These are phyloP conservation scores for Camelina neglecta DNA, from an alignment of 345 rosid genomes.

Conservation along the genomic window DNA sequence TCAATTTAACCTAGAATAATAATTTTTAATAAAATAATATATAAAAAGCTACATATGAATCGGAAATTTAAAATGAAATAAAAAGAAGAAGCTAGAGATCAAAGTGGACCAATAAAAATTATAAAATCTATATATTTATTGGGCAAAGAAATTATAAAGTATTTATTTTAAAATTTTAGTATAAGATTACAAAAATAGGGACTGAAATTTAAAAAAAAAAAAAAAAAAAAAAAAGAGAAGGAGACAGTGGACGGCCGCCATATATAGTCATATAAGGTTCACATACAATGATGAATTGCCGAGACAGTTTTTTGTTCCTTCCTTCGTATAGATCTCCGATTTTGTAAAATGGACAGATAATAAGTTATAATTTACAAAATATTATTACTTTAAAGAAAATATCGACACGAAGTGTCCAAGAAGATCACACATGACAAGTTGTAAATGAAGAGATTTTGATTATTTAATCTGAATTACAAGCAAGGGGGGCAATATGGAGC, in stretches of 20 bases:
- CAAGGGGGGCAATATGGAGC: conserved; percentile 45
- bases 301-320: conserved; percentile 33
- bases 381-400: conserved; percentile 11
- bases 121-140: too few species aligned
- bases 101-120: conserved; percentile 1
- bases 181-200: conserved; percentile 23
- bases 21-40: too few species aligned
- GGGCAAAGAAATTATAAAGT: not conserved
- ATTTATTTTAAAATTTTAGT: not conserved
- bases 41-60: not conserved
- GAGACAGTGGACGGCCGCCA: conserved; percentile 39
- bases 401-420: conserved; percentile 32
- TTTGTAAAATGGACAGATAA: conserved; percentile 28
- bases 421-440: conserved; percentile 45
- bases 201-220: not conserved
- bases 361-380: not conserved
- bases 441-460: conserved; percentile 24
- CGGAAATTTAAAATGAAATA: conserved; percentile 3
- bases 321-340: conserved; percentile 34
- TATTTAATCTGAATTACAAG: conserved; percentile 32
- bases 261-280: conserved; percentile 41
- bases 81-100: conserved; percentile 30
- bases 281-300: conserved; percentile 43
- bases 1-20: too few species aligned
- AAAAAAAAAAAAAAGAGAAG: not conserved